Base-by-base conservation (phyloP, 2,329 filamentous ascomycete genomes). In the Fusarium tricinctum region DNA sequence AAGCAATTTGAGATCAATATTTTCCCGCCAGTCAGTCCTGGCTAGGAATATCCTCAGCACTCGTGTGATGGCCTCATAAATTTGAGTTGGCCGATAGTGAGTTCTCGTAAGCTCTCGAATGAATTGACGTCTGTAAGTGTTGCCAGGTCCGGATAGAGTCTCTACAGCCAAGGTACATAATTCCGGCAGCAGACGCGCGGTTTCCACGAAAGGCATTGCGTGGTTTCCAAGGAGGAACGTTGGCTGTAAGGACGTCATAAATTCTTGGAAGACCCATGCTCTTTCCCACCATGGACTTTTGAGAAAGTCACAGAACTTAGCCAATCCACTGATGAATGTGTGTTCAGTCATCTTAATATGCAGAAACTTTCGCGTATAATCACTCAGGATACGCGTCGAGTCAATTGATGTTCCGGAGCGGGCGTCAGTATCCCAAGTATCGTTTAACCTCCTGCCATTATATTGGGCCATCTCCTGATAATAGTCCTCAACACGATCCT, bases 231-330 rank as follows among this genome's bases (percentile, higher is more conserved):
- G 28, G 2, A 66, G 15, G 8, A 66, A 54, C 0, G 5, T 46
- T 6, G 19, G 6, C 0, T 45, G 3, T 2, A 2, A 0, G 1
- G 62, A 66, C 6, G 47, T 30, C 5, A 59, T 43, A 17, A 59
- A 59, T 9, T 64, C 62, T 9, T 66, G 62, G 8, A 53, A 53
- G 1, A 66, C 45, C 62, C 62, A 66, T 1, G 53, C 45, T 32
- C 62, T 53, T 2, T 6, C n/a, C 62, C 62, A 66, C 62, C 62
- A 66, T 0, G 53, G 35, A 1, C 59, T 64, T 2, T 8, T 2
- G 4, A 20, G 6, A 0, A 51, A 2, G 4, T 39, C 33, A 8
- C 0, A n/a, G 1, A 40, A 32, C 1, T 9, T 17, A 5, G n/a
- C 8, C 38, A 19, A 32, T 0, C 33, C 17, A 8, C 28, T 14